phyloP scores from a whole-genome alignment of 106 monocot genomes.

The Dioscorea dumetorum region DNA sequence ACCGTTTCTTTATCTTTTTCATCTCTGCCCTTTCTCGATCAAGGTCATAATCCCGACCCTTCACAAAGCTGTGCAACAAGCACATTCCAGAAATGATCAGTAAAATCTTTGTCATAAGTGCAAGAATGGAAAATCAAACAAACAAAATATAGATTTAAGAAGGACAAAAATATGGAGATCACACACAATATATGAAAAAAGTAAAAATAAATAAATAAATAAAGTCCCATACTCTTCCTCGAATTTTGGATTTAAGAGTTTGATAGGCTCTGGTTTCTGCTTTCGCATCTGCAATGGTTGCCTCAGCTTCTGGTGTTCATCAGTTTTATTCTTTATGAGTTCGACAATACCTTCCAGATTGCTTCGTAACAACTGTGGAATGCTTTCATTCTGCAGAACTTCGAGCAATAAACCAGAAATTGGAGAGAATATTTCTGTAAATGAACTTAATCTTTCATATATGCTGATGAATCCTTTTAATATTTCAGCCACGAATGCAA shows the following conservation, averaged over 20 bases:
- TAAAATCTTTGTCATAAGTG: not conserved
- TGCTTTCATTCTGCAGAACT: conserved; percentile 29
- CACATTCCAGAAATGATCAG: not conserved
- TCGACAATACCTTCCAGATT: conserved; percentile 49
- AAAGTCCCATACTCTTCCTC: conserved; percentile 99
- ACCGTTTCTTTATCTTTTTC: conserved; percentile 72
- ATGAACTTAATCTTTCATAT: conserved; percentile 63
- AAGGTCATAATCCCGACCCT: conserved; percentile 93
- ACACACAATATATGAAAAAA: no score
- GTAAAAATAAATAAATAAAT: no score
- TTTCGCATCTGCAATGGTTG: conserved; percentile 88
- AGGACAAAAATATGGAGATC: not conserved
- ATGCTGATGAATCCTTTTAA: conserved; percentile 60
- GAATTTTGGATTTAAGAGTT: conserved; percentile 81
- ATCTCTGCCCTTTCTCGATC: conserved; percentile 84
- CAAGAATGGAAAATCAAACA: not conserved
- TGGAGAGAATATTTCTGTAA: conserved; percentile 83
- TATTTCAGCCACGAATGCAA: conserved; percentile 42
- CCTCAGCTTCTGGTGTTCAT: conserved; percentile 43
- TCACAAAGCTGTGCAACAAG: conserved; percentile 84
- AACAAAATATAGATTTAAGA: not conserved
- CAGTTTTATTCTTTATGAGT: conserved; percentile 51
- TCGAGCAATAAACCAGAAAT: conserved; percentile 46
- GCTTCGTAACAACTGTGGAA: conserved; percentile 32
- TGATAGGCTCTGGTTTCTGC: conserved; percentile 74